Evolutionary conservation across 805 yeast genomes (phyloP).

Genomic region (Zygoascus biomembranicola): DNA sequence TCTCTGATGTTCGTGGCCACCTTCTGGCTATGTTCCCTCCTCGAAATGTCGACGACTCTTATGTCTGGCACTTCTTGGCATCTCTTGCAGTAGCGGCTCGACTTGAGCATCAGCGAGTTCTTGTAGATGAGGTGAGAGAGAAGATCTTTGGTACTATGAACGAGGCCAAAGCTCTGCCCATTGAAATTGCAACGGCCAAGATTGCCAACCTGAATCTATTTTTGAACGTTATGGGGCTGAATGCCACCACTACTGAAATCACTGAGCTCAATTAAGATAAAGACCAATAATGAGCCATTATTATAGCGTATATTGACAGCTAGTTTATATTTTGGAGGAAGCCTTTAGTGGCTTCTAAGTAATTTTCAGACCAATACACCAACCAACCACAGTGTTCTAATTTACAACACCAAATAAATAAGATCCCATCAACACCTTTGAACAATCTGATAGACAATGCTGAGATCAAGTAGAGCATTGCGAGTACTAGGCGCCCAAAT

Average conservation of each 20-base stretch:
- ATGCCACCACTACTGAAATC: slow-evolving; percentile 84
- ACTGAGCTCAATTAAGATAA: slow-evolving; percentile 44
- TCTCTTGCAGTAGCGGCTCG: slow-evolving; percentile 87
- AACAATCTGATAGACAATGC: not conserved
- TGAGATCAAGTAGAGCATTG: not conserved
- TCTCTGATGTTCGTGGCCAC: slow-evolving; percentile 70
- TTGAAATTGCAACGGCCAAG: slow-evolving; percentile 49
- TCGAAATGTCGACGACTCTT: slow-evolving; percentile 53
- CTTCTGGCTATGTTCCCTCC: slow-evolving; percentile 79
- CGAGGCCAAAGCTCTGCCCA: slow-evolving; percentile 51
- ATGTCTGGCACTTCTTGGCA: slow-evolving; percentile 96
- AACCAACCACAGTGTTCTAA: not conserved
- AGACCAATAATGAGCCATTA: not conserved
- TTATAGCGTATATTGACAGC: not conserved
- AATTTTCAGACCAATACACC: not conserved
- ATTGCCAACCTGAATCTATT: slow-evolving; percentile 79
- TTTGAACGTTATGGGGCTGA: slow-evolving; percentile 92
- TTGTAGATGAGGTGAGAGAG: slow-evolving; percentile 89
- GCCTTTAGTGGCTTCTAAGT: not conserved
- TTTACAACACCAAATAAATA: not conserved
- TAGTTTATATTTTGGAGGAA: not conserved
- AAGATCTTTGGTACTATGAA: slow-evolving; percentile 84
- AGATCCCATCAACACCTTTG: not conserved
- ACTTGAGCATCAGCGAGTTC: slow-evolving; percentile 77
- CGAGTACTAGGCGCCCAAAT: not conserved